phyloP scores from a whole-genome alignment of 2,329 filamentous ascomycete species.

The Neophaeococcomyces mojaviensis region DNA sequence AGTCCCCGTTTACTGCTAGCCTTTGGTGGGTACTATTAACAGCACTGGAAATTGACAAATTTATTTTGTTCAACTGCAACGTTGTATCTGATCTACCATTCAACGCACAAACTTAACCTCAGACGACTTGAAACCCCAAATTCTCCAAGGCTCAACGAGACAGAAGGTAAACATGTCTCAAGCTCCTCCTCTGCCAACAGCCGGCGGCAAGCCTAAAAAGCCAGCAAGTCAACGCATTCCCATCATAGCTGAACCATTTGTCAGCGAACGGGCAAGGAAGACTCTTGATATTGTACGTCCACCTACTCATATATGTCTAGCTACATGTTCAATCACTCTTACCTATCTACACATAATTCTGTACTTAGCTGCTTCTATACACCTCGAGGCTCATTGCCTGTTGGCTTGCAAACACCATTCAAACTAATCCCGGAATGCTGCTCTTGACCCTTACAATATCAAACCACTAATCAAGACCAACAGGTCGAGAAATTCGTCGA shows the following conservation, averaged over 20 bases:
- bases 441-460: not conserved
- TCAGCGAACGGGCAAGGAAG: constrained; percentile 77
- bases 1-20: too few species aligned
- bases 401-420: too few species aligned
- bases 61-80: too few species aligned
- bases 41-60: too few species aligned
- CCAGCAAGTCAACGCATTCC: constrained; percentile 49
- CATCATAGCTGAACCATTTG: constrained; percentile 51
- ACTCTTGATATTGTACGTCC: constrained; percentile 62
- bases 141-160: not conserved
- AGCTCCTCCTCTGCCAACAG: constrained; percentile 11
- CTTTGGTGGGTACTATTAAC: too few species aligned
- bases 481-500: constrained; percentile 90
- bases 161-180: constrained; percentile 5
- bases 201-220: constrained; percentile 28
- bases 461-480: constrained; percentile 7
- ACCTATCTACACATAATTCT: too few species aligned
- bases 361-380: not conserved
- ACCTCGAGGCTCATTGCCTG: too few species aligned
- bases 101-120: too few species aligned
- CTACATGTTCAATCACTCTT: not conserved
- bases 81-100: too few species aligned
- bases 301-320: not conserved
- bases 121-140: too few species aligned
- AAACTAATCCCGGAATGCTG: too few species aligned